Conservation (phyloP, 2,329 filamentous ascomycete genomes). For the Botryotinia calthae region DNA sequence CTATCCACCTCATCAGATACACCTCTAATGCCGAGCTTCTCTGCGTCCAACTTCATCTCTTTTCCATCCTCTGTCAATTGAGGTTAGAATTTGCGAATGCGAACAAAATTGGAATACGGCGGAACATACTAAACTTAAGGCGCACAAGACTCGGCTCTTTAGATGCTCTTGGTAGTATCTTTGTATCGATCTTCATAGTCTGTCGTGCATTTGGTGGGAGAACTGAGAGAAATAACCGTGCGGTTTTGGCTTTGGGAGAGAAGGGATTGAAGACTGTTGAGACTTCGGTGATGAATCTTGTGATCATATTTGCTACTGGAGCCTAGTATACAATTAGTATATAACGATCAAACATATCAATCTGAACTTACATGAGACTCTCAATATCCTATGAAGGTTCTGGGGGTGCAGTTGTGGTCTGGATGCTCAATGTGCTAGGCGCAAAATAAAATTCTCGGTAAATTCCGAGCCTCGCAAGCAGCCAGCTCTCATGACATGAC, state of each 20-base stretch:
- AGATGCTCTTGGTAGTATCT: constrained; percentile 68
- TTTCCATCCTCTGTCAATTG: constrained; percentile 76
- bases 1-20: constrained; percentile 86
- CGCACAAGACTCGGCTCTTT: constrained; percentile 66
- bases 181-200: constrained; percentile 75
- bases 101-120: background rate
- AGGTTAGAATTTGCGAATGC: constrained; percentile 28
- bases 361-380: constrained; percentile 12
- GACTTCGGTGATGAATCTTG: constrained; percentile 81
- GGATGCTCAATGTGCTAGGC: background rate
- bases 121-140: constrained; percentile 77
- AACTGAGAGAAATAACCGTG: constrained; percentile 81
- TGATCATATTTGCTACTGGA: constrained; percentile 62
- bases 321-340: background rate
- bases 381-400: background rate
- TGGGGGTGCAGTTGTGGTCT: constrained; percentile 6
- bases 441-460: constrained; percentile 12
- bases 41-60: constrained; percentile 77
- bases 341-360: background rate
- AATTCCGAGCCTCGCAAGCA: constrained; percentile 9
- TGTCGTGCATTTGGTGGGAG: constrained; percentile 77
- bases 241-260: constrained; percentile 72
- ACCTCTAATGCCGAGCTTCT: constrained; percentile 79
- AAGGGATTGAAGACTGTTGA: constrained; percentile 91
- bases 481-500: constrained; percentile 1